Conservation (phyloP, 768 basidiomycete species). For the Vishniacozyma victoriae region DNA sequence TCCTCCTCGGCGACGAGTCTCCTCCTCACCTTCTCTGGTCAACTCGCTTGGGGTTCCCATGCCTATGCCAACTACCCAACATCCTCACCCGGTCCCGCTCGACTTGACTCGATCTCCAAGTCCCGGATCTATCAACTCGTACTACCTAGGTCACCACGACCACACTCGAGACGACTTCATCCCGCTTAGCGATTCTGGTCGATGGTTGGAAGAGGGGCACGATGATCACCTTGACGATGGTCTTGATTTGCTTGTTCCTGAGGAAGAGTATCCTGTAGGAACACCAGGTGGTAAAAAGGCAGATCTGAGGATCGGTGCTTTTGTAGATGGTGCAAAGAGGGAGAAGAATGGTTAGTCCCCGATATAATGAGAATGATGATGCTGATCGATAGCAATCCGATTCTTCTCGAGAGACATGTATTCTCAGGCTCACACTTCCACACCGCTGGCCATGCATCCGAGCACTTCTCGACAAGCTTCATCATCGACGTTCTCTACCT, state of each 20-base stretch:
- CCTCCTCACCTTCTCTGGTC: constrained; percentile 3
- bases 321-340: constrained; percentile 16
- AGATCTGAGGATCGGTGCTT: constrained; percentile 13
- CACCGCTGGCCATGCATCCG: neutral
- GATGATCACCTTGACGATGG: too few relatives aligned
- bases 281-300: constrained; percentile 30
- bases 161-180: neutral
- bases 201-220: too few relatives aligned
- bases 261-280: constrained; percentile 20
- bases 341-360: constrained; percentile 22
- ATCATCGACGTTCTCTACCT: neutral
- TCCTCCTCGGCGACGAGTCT: neutral
- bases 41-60: too few relatives aligned
- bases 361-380: neutral
- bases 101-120: too few relatives aligned
- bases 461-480: constrained; percentile 2
- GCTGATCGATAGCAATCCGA: constrained; percentile 14
- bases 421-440: neutral
- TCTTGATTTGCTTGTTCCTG: constrained; percentile 12
- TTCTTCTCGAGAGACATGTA: constrained; percentile 40
- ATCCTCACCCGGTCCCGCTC: constrained; percentile 24
- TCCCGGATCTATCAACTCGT: too few relatives aligned
- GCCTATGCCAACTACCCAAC: constrained; percentile 14
- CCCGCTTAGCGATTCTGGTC: too few relatives aligned
- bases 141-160: too few relatives aligned